These are phyloP conservation scores for Calendula officinalis DNA, from an alignment of 129 eudicot species.

Conservation along the genomic window DNA sequence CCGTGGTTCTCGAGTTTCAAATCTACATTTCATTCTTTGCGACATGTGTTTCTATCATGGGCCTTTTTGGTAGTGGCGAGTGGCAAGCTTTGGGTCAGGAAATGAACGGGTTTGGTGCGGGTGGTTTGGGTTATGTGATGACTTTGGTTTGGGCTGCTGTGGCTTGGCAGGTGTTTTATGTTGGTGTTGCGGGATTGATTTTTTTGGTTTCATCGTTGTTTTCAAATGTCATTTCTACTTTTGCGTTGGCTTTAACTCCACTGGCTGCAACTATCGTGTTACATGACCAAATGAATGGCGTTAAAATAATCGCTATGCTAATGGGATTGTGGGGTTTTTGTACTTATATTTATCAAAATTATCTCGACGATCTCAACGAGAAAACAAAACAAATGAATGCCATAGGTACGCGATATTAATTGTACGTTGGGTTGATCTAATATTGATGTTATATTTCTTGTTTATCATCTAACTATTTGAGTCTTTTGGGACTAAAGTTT, in stretches of 20 bases:
- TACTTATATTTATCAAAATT: slow-evolving; percentile 76
- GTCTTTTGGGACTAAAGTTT: slow-evolving; percentile 24
- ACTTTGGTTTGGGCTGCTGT: slow-evolving; percentile 79
- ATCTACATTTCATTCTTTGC: slow-evolving; percentile 68
- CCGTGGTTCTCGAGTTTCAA: slow-evolving; percentile 78
- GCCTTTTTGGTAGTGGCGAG: slow-evolving; percentile 93
- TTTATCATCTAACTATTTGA: neutral
- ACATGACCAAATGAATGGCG: slow-evolving; percentile 68
- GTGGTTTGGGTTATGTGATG: slow-evolving; percentile 62
- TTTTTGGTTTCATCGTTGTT: slow-evolving; percentile 73
- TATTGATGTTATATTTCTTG: slow-evolving; percentile 25
- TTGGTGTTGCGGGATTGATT: slow-evolving; percentile 85
- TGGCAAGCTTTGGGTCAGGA: slow-evolving; percentile 64
- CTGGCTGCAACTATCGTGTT: slow-evolving; percentile 62
- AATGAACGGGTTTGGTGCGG: slow-evolving; percentile 54
- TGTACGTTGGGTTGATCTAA: no score
- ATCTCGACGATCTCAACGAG: slow-evolving; percentile 55
- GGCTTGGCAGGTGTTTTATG: slow-evolving; percentile 88
- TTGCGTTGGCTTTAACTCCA: slow-evolving; percentile 76
- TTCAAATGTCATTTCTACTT: slow-evolving; percentile 76
- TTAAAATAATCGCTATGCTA: slow-evolving; percentile 70
- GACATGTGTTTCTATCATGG: slow-evolving; percentile 55
- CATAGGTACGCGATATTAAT: slow-evolving; percentile 24
- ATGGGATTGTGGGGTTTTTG: slow-evolving; percentile 84
- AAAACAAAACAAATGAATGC: slow-evolving; percentile 30